Percentiles rank a stretch among this genome's conserved stretches.
phyloP scores from a whole-genome alignment of 2,329 filamentous ascomycete genomes.

The Ophiocordyceps robertsii region DNA sequence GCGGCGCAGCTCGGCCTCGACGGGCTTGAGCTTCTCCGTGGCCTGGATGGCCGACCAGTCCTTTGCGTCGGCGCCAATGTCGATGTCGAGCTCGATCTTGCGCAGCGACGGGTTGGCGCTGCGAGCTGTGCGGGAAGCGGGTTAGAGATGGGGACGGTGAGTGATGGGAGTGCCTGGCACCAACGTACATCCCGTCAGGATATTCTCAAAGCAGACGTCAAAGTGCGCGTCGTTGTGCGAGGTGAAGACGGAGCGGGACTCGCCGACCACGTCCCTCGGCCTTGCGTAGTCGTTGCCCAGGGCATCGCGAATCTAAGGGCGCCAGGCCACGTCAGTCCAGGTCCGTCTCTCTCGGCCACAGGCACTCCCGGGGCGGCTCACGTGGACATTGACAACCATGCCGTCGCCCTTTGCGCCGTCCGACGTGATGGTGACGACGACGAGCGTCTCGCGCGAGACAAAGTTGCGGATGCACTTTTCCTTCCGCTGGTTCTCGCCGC shows the following conservation, averaged over 20 bases:
- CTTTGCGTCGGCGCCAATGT: conserved; percentile 92
- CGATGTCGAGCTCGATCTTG: conserved; percentile 81
- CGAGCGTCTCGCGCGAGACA: conserved; percentile 78
- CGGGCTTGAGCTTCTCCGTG: conserved; percentile 92
- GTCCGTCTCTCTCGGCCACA: conserved; percentile 1
- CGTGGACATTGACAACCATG: conserved; percentile 87
- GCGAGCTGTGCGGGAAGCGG: conserved; percentile 11
- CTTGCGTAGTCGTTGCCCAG: conserved; percentile 92
- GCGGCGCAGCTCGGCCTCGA: conserved; percentile 85
- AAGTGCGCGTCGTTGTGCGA: conserved; percentile 85
- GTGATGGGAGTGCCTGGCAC: not conserved
- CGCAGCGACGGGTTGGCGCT: conserved; percentile 41
- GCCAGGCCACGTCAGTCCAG: not conserved
- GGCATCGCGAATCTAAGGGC: conserved; percentile 72
- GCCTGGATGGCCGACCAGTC: conserved; percentile 97
- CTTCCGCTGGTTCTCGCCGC: conserved; percentile 39
- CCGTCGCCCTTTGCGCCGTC: conserved; percentile 83
- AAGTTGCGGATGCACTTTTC: conserved; percentile 96
- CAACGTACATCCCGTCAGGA: conserved; percentile 54
- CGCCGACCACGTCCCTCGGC: conserved; percentile 81
- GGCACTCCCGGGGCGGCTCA: conserved; percentile 30
- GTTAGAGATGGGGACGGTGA: not conserved
- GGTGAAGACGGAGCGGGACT: conserved; percentile 88
- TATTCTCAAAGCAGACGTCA: conserved; percentile 92
- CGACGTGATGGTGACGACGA: conserved; percentile 86